Evolutionary conservation across 1,284 basidiomycete species (phyloP).

Genomic region (Moesziomyces sp.): DNA sequence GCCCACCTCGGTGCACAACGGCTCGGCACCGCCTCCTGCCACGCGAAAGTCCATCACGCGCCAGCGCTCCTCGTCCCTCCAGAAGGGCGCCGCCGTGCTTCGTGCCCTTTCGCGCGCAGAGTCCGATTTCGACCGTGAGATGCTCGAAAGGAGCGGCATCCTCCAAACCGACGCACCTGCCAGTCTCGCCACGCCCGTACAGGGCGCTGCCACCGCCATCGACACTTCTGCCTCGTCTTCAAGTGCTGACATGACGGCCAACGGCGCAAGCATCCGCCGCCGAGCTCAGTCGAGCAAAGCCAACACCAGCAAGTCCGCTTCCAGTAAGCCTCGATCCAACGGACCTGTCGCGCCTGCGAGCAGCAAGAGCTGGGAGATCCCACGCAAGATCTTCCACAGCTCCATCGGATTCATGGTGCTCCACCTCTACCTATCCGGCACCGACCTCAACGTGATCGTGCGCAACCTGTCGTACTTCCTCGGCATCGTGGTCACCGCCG

Average conservation of each 20-base stretch:
- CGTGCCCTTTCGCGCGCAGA: conserved; percentile 59
- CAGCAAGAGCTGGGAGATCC: conserved; percentile 76
- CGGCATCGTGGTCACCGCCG: conserved; percentile 78
- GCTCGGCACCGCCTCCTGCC: conserved; percentile 10
- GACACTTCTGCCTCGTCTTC: neutral
- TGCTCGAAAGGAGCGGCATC: conserved; percentile 19
- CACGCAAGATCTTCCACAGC: conserved; percentile 87
- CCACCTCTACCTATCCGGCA: conserved; percentile 74
- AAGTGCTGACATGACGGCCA: conserved; percentile 9
- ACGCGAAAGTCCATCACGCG: conserved; percentile 23
- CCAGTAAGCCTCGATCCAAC: conserved; percentile 13
- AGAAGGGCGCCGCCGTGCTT: conserved; percentile 65
- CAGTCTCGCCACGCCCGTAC: conserved; percentile 19
- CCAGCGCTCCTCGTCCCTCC: conserved; percentile 58
- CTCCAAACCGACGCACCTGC: conserved; percentile 18
- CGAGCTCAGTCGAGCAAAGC: conserved; percentile 29
- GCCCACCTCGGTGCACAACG: neutral
- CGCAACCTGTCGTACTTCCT: conserved; percentile 77
- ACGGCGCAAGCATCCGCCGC: conserved; percentile 15
- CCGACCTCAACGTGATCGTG: conserved; percentile 73
- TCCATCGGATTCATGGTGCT: conserved; percentile 89
- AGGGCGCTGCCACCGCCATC: conserved; percentile 1
- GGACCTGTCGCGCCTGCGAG: conserved; percentile 10
- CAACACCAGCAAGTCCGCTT: conserved; percentile 4
- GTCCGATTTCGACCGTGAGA: conserved; percentile 50